A percentile compares a stretch with the other conserved stretches of the same genome.
Evolutionary conservation across 2,329 filamentous ascomycete species (phyloP).

Genomic region (Botryotinia narcissicola): DNA sequence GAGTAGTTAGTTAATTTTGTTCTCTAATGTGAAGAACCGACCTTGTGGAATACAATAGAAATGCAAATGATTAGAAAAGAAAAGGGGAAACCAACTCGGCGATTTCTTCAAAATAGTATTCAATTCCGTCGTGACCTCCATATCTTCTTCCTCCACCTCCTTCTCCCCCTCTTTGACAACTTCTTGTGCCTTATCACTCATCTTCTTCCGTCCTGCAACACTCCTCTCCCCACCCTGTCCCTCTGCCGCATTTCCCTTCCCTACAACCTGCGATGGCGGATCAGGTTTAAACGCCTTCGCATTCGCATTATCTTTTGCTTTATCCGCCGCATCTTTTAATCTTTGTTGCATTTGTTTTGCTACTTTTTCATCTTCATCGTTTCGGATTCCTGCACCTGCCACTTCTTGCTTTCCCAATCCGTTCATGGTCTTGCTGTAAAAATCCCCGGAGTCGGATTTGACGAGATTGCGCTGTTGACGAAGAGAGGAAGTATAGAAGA

Average conservation of each 20-base stretch:
- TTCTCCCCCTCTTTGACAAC: slow-evolving; percentile 35
- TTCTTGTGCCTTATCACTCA: slow-evolving; percentile 36
- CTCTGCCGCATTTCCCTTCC: slow-evolving; percentile 37
- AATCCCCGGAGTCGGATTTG: slow-evolving; percentile 50
- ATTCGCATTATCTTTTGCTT: slow-evolving; percentile 67
- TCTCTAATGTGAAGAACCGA: not conserved
- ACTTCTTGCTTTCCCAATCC: slow-evolving; percentile 42
- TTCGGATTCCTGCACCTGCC: not conserved
- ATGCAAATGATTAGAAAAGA: not conserved
- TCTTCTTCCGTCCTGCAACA: slow-evolving; percentile 53
- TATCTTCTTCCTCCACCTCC: slow-evolving; percentile 51
- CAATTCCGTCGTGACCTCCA: slow-evolving; percentile 67
- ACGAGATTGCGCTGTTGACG: slow-evolving; percentile 47
- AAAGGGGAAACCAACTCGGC: slow-evolving; percentile 60
- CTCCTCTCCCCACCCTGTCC: slow-evolving; percentile 37
- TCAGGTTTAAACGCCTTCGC: slow-evolving; percentile 63
- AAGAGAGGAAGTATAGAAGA: slow-evolving; percentile 70
- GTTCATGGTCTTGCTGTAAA: slow-evolving; percentile 59
- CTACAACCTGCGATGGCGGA: slow-evolving; percentile 55
- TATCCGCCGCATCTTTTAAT: slow-evolving; percentile 65
- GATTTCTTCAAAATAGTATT: slow-evolving; percentile 78
- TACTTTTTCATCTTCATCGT: slow-evolving; percentile 54
- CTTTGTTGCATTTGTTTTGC: slow-evolving; percentile 57
- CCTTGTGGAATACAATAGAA: not conserved
- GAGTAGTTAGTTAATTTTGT: slow-evolving; percentile 16